These are phyloP conservation scores for Pluteus cervinus DNA, from an alignment of 768 basidiomycete genomes.

Conservation along the genomic window DNA sequence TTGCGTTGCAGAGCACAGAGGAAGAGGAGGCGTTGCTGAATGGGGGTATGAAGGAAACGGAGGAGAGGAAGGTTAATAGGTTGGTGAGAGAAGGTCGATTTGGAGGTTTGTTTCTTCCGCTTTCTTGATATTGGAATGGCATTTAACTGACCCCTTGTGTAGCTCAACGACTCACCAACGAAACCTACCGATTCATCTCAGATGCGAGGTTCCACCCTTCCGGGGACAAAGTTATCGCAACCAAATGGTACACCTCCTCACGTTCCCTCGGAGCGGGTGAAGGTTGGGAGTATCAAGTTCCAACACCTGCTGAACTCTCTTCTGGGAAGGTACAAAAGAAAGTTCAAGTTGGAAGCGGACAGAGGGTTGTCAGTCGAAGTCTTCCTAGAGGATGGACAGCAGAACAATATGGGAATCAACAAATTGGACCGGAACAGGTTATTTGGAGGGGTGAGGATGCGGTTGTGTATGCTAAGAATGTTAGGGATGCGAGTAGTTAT, in stretches of 20 bases:
- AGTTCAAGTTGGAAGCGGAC: slow-evolving; percentile 41
- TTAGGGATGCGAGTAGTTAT: slow-evolving; percentile 43
- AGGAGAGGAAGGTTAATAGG: slow-evolving; percentile 38
- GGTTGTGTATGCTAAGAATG: slow-evolving; percentile 64
- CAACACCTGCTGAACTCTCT: slow-evolving; percentile 28
- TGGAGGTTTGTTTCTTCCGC: slow-evolving; percentile 27
- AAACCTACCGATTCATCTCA: slow-evolving; percentile 66
- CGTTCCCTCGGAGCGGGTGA: slow-evolving; percentile 69
- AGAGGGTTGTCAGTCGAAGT: slow-evolving; percentile 46
- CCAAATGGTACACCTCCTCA: slow-evolving; percentile 67
- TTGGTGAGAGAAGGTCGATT: slow-evolving; percentile 53
- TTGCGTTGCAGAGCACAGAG: slow-evolving; percentile 29
- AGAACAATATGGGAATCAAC: slow-evolving; percentile 57
- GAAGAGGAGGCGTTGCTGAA: slow-evolving; percentile 43
- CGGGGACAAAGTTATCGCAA: slow-evolving; percentile 57
- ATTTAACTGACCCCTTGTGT: not conserved
- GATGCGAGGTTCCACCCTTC: slow-evolving; percentile 70
- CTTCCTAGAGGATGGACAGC: slow-evolving; percentile 58
- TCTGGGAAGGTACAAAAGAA: slow-evolving; percentile 9
- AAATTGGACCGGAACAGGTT: slow-evolving; percentile 70
- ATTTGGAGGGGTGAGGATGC: slow-evolving; percentile 54
- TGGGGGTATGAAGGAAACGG: slow-evolving; percentile 45
- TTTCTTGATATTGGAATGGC: not conserved
- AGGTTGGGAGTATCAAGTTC: slow-evolving; percentile 63
- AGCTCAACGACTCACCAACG: slow-evolving; percentile 58